Conservation (phyloP, 805 yeast genomes). For the Candida loeiensis region DNA sequence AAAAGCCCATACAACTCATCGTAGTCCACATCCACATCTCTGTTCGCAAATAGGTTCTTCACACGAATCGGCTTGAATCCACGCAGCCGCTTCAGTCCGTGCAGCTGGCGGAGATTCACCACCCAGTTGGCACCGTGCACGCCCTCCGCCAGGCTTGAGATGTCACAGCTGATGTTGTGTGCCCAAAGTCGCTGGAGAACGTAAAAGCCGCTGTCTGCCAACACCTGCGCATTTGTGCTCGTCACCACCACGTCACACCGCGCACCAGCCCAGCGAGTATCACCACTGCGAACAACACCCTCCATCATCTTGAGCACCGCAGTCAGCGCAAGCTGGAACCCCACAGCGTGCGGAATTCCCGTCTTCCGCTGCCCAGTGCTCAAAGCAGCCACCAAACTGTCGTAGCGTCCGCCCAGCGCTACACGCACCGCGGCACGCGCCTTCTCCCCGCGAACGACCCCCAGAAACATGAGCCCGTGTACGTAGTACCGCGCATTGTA, state of each 20-base stretch:
- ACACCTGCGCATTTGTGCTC: slow-evolving; percentile 53
- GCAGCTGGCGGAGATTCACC: slow-evolving; percentile 70
- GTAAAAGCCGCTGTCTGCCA: slow-evolving; percentile 61
- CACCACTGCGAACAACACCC: slow-evolving; percentile 15
- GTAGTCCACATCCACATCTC: slow-evolving; percentile 70
- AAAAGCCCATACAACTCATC: slow-evolving; percentile 53
- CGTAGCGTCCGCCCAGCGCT: slow-evolving; percentile 95
- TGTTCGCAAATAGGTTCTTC: slow-evolving; percentile 54
- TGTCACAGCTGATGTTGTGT: slow-evolving; percentile 74
- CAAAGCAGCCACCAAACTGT: slow-evolving; percentile 61
- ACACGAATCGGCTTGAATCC: slow-evolving; percentile 75
- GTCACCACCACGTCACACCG: slow-evolving; percentile 83
- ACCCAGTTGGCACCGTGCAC: slow-evolving; percentile 72
- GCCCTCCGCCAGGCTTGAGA: slow-evolving; percentile 54
- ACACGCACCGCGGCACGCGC: slow-evolving; percentile 45
- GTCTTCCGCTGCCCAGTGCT: slow-evolving; percentile 41
- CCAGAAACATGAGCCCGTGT: slow-evolving; percentile 86
- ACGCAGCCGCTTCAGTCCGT: slow-evolving; percentile 38
- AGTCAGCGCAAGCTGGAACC: slow-evolving; percentile 69
- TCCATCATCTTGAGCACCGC: slow-evolving; percentile 36
- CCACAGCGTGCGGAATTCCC: slow-evolving; percentile 58
- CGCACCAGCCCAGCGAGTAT: slow-evolving; percentile 23
- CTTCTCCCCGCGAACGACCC: slow-evolving; percentile 61
- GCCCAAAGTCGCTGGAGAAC: slow-evolving; percentile 69
- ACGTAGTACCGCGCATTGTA: slow-evolving; percentile 77